Conservation (phyloP, 208 protist genomes). For the Wallacemonas sp. region DNA sequence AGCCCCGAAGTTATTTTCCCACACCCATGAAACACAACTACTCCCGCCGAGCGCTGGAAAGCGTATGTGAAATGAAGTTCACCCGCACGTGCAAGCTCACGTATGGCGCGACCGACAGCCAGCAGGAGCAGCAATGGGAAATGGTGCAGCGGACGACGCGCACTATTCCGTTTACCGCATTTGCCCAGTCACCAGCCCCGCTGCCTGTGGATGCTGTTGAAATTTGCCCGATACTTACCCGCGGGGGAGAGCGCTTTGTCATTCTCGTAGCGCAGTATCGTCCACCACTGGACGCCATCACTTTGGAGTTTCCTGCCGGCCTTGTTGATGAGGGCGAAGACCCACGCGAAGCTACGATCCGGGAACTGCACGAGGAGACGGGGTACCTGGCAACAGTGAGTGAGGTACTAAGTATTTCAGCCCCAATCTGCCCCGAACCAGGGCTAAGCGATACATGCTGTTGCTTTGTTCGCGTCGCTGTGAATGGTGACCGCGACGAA, state of each 20-base stretch:
- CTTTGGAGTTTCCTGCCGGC: constrained; percentile 82
- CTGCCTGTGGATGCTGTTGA: constrained; percentile 67
- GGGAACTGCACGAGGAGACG: constrained; percentile 85
- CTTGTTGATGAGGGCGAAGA: constrained; percentile 71
- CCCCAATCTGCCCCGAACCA: constrained; percentile 54
- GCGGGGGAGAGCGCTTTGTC: constrained; percentile 34
- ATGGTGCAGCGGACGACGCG: constrained; percentile 66
- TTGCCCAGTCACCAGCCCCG: constrained; percentile 31
- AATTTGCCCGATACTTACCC: constrained; percentile 59
- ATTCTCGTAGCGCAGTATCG: constrained; percentile 86
- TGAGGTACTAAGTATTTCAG: constrained; percentile 42
- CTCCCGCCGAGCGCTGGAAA: constrained; percentile 28
- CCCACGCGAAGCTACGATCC: constrained; percentile 52
- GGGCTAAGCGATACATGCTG: constrained; percentile 75
- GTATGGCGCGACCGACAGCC: constrained; percentile 22
- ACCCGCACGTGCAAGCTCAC: constrained; percentile 29
- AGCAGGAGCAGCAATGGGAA: constrained; percentile 43
- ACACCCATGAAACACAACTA: constrained; percentile 38
- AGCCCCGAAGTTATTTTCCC: not conserved
- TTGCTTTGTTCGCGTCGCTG: constrained; percentile 45
- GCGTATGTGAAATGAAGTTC: constrained; percentile 28
- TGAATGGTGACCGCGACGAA: constrained; percentile 48
- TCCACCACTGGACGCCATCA: constrained; percentile 63
- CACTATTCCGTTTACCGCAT: constrained; percentile 28
- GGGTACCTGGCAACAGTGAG: constrained; percentile 53